Evolutionary conservation across 306 rosid species (phyloP), one percentile per base, ranked within the genome.

Genomic region (Gynostemma pentaphyllum): DNA sequence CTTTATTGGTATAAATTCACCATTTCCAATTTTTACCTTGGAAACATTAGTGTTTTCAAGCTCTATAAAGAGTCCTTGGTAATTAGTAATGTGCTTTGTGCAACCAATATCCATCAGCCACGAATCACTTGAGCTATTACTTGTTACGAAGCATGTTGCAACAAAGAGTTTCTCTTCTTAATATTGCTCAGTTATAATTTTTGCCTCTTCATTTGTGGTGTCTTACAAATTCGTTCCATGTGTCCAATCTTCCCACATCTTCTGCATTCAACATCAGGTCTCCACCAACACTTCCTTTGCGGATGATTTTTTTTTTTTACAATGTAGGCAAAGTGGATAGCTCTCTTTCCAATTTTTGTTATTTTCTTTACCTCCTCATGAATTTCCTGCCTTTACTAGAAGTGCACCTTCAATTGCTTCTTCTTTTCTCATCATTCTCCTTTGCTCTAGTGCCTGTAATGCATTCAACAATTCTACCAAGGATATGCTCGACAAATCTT

Each of bases 281-380:
- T 47, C 53, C 53, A 47, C 53, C 53, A 47, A 47, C 22, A 47
- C 22, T 15, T 47, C 19, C 23, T 46, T 47, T 9, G 16, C 18
- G 45, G 9, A 30, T 46, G 69, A 12, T 65, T 65, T 14, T 13
- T 46, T n/a, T 28, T 59, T 59, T 22, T 59, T 59, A n/a, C 46
- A 59, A 18, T 59, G 13, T 8, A 46, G 10, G 22, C 14, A 15
- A 4, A 27, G 3, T 1, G 47, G 15, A 2, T 9, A 34, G 7
- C 14, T 29, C 26, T 22, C 8, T 1, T 53, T 4, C n/a, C 16
- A n/a, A n/a, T 7, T 9, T 9, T 14, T 59, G 44, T 30, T 59
- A 5, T 9, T 59, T 0, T 59, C n/a, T 32, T 19, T 30, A 1
- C 6, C 8, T 19, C n/a, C n/a, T 59, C 14, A 32, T 28, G 18